Evolutionary conservation across 2,329 filamentous ascomycete genomes (phyloP), one percentile per base, ranked within the genome.

Genomic region (Fusarium nisikadoi): DNA sequence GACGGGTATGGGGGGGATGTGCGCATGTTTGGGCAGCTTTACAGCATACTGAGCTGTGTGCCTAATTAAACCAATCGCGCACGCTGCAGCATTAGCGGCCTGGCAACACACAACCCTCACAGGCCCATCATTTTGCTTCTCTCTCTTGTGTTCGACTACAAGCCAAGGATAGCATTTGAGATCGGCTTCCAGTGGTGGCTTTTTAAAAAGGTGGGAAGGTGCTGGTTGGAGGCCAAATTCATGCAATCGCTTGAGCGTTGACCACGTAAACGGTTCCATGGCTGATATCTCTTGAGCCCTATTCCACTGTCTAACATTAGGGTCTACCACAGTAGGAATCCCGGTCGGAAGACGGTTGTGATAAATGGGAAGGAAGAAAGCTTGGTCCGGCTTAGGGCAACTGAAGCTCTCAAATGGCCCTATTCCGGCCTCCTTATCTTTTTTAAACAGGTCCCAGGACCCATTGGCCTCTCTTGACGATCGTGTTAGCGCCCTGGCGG

Each of bases 161-260:
- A 76, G 69, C 73, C 73, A 74, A 35, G 74, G 71, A 46, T 65
- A 76, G 35, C 71, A 76, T 23, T 60, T 66, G 14, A 75, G 55
- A 8, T 31, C 27, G 5, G 70, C 54, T 31, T 68, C 67, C 13
- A 33, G 29, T 5, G 65, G 55, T 3, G 42, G 25, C 4, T 52
- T 50, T 3, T 65, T 11, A 20, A 70, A 69, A 5, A 72, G 13
- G 11, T 29, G 45, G 16, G 46, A 60, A 3, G 72, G 62, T 5
- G 61, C 47, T 7, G 72, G 62, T 6, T 42, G 53, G 6, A 74
- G 42, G 16, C 65, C 66, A 27, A 60, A 55, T n/a, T 3, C 5
- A 16, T 31, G 20, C 16, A 75, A 46, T 4, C 52, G 27, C 16
- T 63, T 39, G 2, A 75, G 50, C 8, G 35, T 33, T 39, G 62